A percentile compares a stretch with the other conserved stretches of the same genome.
Evolutionary conservation across 176 grass and related monocot genomes (phyloP).

Genomic region (Juncus inflexus): DNA sequence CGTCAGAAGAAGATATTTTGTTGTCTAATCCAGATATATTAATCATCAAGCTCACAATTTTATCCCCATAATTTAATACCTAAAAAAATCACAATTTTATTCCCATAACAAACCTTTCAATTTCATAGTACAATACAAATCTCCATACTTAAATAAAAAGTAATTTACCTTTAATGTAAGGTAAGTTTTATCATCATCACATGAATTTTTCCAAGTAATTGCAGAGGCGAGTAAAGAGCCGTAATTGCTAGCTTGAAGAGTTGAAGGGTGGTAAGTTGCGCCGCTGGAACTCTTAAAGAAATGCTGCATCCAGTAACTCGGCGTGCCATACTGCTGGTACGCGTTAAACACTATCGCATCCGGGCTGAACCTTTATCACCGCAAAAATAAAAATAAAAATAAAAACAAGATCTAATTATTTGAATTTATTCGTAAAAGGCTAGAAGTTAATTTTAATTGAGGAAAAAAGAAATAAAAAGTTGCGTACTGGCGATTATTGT

Average conservation of each 20-base stretch:
- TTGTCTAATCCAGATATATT: slow-evolving; percentile 55
- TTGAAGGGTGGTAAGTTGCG: slow-evolving; percentile 61
- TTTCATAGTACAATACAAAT: background rate
- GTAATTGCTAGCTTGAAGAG: slow-evolving; percentile 53
- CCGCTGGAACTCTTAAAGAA: slow-evolving; percentile 86
- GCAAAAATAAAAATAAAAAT: background rate
- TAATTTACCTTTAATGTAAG: slow-evolving; percentile 72
- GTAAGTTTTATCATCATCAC: slow-evolving; percentile 42
- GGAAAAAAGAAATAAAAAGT: slow-evolving; percentile 12
- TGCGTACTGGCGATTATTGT: slow-evolving; percentile 70
- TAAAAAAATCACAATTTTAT: slow-evolving; percentile 23
- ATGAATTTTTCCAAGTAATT: slow-evolving; percentile 62
- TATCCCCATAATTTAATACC: slow-evolving; percentile 70
- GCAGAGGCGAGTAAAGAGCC: slow-evolving; percentile 60
- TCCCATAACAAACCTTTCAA: slow-evolving; percentile 16
- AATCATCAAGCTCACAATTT: slow-evolving; percentile 58
- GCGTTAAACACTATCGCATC: slow-evolving; percentile 93
- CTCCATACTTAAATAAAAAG: no score
- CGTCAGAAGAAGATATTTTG: slow-evolving; percentile 46
- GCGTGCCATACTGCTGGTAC: slow-evolving; percentile 80
- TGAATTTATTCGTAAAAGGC: background rate
- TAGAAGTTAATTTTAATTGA: background rate
- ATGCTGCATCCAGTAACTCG: slow-evolving; percentile 97
- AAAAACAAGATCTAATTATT: slow-evolving; percentile 18
- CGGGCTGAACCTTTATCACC: slow-evolving; percentile 56